Percentiles rank a stretch among this genome's conserved stretches.
Conservation (phyloP, 139 green algal genomes). For the Desmodesmus armatus region DNA sequence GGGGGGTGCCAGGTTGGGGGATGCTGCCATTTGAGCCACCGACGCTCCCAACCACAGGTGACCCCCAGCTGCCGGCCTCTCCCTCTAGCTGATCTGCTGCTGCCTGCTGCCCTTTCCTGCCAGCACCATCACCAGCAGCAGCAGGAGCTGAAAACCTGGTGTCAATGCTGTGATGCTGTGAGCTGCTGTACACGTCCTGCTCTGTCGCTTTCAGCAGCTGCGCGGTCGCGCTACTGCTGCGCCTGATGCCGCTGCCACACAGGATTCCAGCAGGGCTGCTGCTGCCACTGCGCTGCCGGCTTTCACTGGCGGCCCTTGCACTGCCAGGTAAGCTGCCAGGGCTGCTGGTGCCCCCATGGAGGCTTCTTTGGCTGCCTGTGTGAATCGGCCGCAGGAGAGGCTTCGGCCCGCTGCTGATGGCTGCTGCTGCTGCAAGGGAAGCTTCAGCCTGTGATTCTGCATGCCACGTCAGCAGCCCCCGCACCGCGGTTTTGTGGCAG, state of each 20-base stretch:
- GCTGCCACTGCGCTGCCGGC: constrained; percentile 11
- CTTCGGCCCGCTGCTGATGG: constrained; percentile 17
- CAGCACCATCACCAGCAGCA: too few relatives aligned
- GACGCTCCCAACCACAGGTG: too few relatives aligned
- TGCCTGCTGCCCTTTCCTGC: too few relatives aligned
- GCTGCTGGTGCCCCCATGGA: constrained; percentile 13
- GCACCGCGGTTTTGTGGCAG: background rate
- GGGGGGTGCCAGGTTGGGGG: too few relatives aligned
- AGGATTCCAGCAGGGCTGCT: background rate
- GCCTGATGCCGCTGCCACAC: too few relatives aligned
- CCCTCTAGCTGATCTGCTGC: too few relatives aligned
- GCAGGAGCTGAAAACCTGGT: too few relatives aligned
- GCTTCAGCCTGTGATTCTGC: constrained; percentile 2
- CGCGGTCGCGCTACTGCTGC: background rate
- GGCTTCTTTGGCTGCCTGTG: background rate
- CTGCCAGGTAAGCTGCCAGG: background rate
- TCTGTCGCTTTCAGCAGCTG: background rate
- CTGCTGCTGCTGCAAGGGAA: constrained; percentile 23
- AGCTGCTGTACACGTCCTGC: too few relatives aligned
- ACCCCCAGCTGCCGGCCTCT: too few relatives aligned
- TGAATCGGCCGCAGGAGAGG: constrained; percentile 26
- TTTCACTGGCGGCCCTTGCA: background rate
- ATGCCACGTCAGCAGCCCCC: constrained; percentile 5
- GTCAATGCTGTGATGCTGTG: too few relatives aligned
- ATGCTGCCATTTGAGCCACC: too few relatives aligned